Evolutionary conservation across 2,329 filamentous ascomycete genomes (phyloP), one percentile per base, ranked within the genome.

Genomic region (Rachicladosporium sp.): DNA sequence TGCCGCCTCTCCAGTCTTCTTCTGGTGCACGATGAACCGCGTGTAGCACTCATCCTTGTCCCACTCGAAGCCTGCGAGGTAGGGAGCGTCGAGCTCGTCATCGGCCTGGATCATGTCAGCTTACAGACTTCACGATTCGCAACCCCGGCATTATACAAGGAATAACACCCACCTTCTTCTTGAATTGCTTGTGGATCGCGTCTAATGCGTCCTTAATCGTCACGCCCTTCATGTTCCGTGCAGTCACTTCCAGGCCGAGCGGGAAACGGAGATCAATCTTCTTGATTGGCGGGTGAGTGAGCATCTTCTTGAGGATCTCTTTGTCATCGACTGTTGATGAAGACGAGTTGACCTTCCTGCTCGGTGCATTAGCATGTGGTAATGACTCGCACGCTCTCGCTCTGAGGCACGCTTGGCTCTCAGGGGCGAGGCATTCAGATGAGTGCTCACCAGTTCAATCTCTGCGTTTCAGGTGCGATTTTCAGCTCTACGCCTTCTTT

Each of bases 161-260:
- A 37, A 38, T 37, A 37, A 48, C 33, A 62, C 77, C 53, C 65
- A 88, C 89, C 76, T 88, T 82, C 78, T 95, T 95, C 76, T 93
- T 93, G 73, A 85, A 93, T 53, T 83, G 76, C 72, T 94, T 95
- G 73, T 94, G 73, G 66, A 96, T 95, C 55, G 86, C 89, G 62
- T 95, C 88, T 62, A 94, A 61, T 43, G 87, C 87, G 64, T 96
- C 89, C 71, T 95, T 95, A 72, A 96, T 89, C 42, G 89, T 96
- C 51, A 96, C 87, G 41, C 89, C 89, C 65, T 88, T 89, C 54
- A 88, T 69, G 66, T 95, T 96, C 57, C 89, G 77, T 58, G 87
- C 89, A 27, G 82, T 84, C 50, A 95, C 83, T 57, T 89, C 80
- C 41, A 91, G 74, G 37, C 89, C 89, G 38, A 93, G 70, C 10